Evolutionary conservation across 345 rosid species (phyloP).

Genomic region (Cardamine chenopodiifolia): DNA sequence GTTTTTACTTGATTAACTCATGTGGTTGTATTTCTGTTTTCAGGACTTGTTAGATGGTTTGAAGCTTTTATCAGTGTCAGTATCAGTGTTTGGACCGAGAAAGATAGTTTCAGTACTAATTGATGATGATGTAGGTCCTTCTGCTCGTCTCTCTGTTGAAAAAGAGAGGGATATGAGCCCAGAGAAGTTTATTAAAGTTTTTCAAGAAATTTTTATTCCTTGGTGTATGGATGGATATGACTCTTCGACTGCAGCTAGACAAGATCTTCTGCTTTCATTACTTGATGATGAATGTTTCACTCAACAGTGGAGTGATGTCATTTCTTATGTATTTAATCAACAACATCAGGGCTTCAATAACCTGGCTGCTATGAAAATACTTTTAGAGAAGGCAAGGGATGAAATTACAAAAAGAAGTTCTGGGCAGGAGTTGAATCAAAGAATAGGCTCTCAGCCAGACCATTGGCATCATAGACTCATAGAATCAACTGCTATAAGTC

Average conservation of each 20-base stretch:
- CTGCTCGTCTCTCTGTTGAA: constrained; percentile 38
- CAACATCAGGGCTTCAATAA: constrained; percentile 45
- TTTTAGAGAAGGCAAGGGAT: constrained; percentile 71
- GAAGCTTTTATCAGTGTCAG: constrained; percentile 68
- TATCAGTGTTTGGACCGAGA: constrained; percentile 81
- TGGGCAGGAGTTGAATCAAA: constrained; percentile 44
- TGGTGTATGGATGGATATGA: constrained; percentile 71
- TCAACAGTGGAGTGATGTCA: constrained; percentile 71
- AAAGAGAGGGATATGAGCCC: constrained; percentile 47
- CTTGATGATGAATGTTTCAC: constrained; percentile 75
- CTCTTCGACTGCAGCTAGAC: constrained; percentile 54
- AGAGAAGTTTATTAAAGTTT: constrained; percentile 55
- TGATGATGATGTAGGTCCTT: constrained; percentile 37
- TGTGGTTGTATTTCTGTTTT: constrained; percentile 34
- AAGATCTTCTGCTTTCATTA: constrained; percentile 75
- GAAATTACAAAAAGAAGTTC: constrained; percentile 53
- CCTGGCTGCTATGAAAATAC: constrained; percentile 55
- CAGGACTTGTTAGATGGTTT: constrained; percentile 76
- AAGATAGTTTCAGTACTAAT: constrained; percentile 53
- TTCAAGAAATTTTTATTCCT: constrained; percentile 74
- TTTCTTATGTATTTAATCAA: constrained; percentile 57
- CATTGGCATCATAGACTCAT: constrained; percentile 83
- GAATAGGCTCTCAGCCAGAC: constrained; percentile 53
- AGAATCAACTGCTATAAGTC: constrained; percentile 68
- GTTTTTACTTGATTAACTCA: constrained; percentile 14